Base-by-base conservation (phyloP, 2,329 filamentous ascomycete species). In the Colletotrichum sp. region DNA sequence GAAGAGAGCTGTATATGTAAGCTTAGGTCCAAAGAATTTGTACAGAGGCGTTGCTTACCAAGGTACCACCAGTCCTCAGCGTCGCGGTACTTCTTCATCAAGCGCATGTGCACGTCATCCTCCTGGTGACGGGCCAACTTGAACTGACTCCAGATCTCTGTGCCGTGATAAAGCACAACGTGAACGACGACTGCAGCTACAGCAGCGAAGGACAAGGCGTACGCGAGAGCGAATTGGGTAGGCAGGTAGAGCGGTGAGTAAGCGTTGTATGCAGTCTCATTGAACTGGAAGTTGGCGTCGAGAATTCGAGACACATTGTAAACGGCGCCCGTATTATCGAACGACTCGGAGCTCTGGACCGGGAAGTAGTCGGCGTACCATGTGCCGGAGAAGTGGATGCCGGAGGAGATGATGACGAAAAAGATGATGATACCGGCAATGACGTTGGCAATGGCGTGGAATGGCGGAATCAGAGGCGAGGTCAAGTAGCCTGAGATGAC, bases 241-340 rank as follows among this genome's bases (percentile, higher is more conserved):
- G 91, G 88, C 24, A 94, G 85, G 80, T 90, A 94, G 6, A 94
- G 87, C 2, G 93, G 93, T 24, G 92, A 94, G 82, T 94, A 94
- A 26, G 86, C 85, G 77, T 89, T 85, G 82, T 94, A 94, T 16
- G 90, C 90, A 4, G 87, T 88, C 79, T 89, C 88, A 81, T 94
- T 89, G 75, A 94, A 90, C n/a, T 89, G 86, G 71, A 87, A 85
- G 78, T 92, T 86, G 6, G 83, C 78, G 71, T 89, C 89, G 21
- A 94, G 86, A 65, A 94, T 92, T n/a, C 87, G 87, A 5, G 86
- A 86, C 6, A 92, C 91, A 76, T 93, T 89, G 84, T 94, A 94
- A 12, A 85, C 78, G 3, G 84, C 81, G 28, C 91, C 92, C 1
- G 87, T 92, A 80, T 94, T 94, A 84, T 94, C 93, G 80, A 90